Conservation (phyloP, 1,139 yeast species). For the Lodderomyces pseudojiufengensis region DNA sequence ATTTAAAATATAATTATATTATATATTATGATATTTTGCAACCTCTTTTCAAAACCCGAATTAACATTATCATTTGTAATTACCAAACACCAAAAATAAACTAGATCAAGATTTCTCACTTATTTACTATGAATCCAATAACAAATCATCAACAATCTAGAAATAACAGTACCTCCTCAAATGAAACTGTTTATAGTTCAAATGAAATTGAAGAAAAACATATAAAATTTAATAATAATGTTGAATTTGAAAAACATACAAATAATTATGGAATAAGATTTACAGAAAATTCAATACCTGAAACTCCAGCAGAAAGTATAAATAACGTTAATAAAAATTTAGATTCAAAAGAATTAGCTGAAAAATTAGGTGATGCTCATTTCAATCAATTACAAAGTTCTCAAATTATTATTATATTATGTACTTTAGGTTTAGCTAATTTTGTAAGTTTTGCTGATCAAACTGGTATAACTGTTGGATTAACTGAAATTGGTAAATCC, state of each 20-base stretch:
- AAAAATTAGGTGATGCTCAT: conserved; percentile 38
- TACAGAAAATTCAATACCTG: conserved; percentile 8
- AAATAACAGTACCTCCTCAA: conserved; percentile 1
- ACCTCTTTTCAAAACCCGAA: background rate
- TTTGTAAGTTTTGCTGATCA: conserved; percentile 39
- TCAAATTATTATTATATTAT: conserved; percentile 27
- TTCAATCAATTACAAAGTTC: conserved; percentile 30
- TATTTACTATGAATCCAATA: too few relatives aligned
- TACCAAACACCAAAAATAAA: too few relatives aligned
- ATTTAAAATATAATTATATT: too few relatives aligned
- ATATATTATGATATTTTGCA: background rate
- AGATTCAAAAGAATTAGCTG: conserved; percentile 19
- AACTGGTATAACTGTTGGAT: conserved; percentile 39
- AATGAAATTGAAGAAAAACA: conserved; percentile 2
- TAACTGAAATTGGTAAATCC: conserved; percentile 34
- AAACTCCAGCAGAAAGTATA: conserved; percentile 10
- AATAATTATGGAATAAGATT: conserved; percentile 5
- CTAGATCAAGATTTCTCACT: too few relatives aligned
- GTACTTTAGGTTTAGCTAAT: conserved; percentile 24
- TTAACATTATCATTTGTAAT: too few relatives aligned
- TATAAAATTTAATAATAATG: conserved; percentile 4
- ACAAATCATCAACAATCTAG: background rate
- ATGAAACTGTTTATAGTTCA: background rate
- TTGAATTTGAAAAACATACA: conserved; percentile 5
- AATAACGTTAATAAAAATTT: conserved; percentile 7